Base-by-base conservation (phyloP, 768 basidiomycete genomes). In the Lactarius hengduanensis region DNA sequence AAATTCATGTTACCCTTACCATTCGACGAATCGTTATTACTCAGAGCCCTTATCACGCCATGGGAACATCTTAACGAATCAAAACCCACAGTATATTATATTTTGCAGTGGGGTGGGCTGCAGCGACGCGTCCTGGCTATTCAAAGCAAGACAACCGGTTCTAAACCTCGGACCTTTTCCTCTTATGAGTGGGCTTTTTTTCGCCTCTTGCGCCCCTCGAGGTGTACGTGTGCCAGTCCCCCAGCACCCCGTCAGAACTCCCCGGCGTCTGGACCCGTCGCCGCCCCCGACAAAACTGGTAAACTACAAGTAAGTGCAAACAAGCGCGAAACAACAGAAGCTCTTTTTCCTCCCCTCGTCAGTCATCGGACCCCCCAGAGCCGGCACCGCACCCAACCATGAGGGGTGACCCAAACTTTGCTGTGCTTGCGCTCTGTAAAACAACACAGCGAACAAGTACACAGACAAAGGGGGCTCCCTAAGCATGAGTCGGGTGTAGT, bases 141-240 rank as follows among this genome's bases (percentile, higher is more conserved):
- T 18, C 3, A 65, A 65, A 59, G 64, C 59, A 65, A 65, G 59
- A 65, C 47, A 55, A 41, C 64, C 64, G 56, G 64, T 65, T 65
- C 64, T 62, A 61, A 62, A 61, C 65, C 65, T 66, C 45, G 60
- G 45, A 61, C 65, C 54, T 32, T 57, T 65, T 16, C 50, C 50
- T 53, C 50, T 28, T 53, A 22, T 26, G 13, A n/a, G 30, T 57
- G 56, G 65, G 55, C 60, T 32, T 50, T 61, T 64, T 45, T 47
- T 38, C 4, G 55, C 60, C 65, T 66, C 60, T 61, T 61, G 65
- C 60, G 55, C 57, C 55, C 30, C 16, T 61, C 55, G n/a, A 66
- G 65, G 65, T 13, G 60, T 66, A 66, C 65, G 56, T 61, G 65
- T 50, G 59, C 59, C 60, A 61, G 65, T 66, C 65, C 65, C 16